Percentiles rank a stretch among this genome's conserved stretches.
phyloP scores from a whole-genome alignment of 441 rosid species.

The Kokia cookei region DNA sequence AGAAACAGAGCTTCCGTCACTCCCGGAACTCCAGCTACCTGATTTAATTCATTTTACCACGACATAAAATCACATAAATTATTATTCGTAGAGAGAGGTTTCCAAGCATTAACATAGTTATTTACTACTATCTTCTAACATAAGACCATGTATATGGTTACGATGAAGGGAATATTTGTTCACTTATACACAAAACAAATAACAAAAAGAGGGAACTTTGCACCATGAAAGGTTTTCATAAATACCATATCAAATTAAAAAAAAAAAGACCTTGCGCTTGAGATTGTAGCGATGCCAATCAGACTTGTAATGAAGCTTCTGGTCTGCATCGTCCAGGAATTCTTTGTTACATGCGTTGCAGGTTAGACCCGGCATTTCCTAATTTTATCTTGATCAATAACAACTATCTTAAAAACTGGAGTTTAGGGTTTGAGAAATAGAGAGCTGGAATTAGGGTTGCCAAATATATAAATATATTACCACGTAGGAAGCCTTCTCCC shows the following conservation, averaged over 20 bases:
- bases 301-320: constrained; percentile 82
- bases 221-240: not conserved
- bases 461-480: not conserved
- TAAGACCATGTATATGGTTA: not conserved
- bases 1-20: constrained; percentile 80
- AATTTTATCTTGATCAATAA: not conserved
- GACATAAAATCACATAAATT: not conserved
- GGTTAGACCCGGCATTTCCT: constrained; percentile 59
- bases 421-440: not conserved
- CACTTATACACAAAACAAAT: not conserved
- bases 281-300: constrained; percentile 99
- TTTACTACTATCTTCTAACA: not conserved
- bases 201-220: not conserved
- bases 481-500: constrained; percentile 1
- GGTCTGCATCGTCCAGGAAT: constrained; percentile 65
- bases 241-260: not conserved
- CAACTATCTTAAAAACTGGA: not conserved
- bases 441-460: not conserved
- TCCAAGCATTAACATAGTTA: not conserved
- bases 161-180: not conserved
- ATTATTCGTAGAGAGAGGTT: not conserved
- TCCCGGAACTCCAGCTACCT: constrained; percentile 98
- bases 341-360: constrained; percentile 92
- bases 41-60: not conserved
- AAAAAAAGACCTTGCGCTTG: constrained; percentile 73